Evolutionary conservation across 1,284 basidiomycete species (phyloP).

Genomic region (Bondarzewia mesenterica): DNA sequence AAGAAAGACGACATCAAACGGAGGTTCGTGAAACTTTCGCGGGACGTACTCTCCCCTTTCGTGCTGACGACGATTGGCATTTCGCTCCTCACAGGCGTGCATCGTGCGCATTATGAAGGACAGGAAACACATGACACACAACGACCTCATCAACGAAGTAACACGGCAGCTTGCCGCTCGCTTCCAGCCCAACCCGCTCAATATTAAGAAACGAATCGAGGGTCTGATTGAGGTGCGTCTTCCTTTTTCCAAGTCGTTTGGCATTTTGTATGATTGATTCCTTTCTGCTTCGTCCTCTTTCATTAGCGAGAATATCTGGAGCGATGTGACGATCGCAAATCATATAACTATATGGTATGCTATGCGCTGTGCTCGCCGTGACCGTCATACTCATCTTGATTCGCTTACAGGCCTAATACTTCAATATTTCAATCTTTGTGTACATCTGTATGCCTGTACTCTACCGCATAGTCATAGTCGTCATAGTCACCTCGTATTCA

Average conservation of each 20-base stretch:
- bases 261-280: background rate
- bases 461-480: too few relatives aligned
- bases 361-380: background rate
- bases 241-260: background rate
- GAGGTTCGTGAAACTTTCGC: too few relatives aligned
- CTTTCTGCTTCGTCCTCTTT: background rate
- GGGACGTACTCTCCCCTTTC: constrained; percentile 1
- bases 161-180: constrained; percentile 78
- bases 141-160: constrained; percentile 88
- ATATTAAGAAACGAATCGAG: constrained; percentile 95
- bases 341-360: constrained; percentile 68
- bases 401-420: too few relatives aligned
- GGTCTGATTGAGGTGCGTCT: constrained; percentile 79
- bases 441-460: too few relatives aligned
- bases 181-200: constrained; percentile 80
- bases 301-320: constrained; percentile 73
- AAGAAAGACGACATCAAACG: constrained; percentile 85
- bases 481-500: too few relatives aligned
- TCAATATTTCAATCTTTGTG: too few relatives aligned
- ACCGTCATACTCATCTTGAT: background rate
- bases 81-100: constrained; percentile 61
- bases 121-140: constrained; percentile 84
- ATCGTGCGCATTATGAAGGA: constrained; percentile 99
- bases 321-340: constrained; percentile 71
- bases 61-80: constrained; percentile 1